A percentile compares a stretch with the other conserved stretches of the same genome.
phyloP scores from a whole-genome alignment of 2,329 filamentous ascomycete genomes.

The Sarocladium strictum region DNA sequence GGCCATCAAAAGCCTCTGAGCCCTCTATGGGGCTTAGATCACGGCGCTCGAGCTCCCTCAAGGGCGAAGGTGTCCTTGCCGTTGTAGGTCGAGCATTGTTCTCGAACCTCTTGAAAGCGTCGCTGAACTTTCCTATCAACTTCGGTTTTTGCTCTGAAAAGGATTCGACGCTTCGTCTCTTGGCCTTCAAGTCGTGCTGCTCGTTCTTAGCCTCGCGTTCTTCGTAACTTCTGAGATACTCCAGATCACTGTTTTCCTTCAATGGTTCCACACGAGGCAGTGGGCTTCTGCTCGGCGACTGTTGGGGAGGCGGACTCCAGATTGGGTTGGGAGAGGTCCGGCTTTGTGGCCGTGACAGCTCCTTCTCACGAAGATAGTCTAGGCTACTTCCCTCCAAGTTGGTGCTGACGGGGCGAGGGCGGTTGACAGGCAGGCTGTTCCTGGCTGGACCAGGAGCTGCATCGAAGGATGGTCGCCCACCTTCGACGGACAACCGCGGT shows the following conservation, averaged over 20 bases:
- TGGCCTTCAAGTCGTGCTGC: constrained; percentile 46
- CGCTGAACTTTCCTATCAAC: constrained; percentile 82
- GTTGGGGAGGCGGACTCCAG: constrained; percentile 19
- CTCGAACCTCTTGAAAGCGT: constrained; percentile 91
- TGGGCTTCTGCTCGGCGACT: constrained; percentile 37
- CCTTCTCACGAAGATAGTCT: constrained; percentile 75
- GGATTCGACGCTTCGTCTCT: constrained; percentile 62
- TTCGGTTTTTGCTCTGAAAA: constrained; percentile 68
- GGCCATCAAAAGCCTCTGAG: constrained; percentile 58
- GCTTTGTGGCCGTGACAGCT: constrained; percentile 42
- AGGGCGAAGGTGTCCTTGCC: constrained; percentile 42
- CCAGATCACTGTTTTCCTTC: constrained; percentile 62
- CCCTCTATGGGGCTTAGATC: constrained; percentile 66
- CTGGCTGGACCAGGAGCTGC: background rate
- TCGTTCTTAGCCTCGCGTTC: constrained; percentile 47
- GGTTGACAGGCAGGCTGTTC: constrained; percentile 20
- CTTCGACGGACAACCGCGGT: background rate
- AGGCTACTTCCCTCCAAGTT: constrained; percentile 71
- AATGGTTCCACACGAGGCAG: constrained; percentile 17
- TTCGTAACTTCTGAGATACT: constrained; percentile 76
- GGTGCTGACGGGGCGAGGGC: constrained; percentile 71
- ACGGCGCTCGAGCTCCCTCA: constrained; percentile 41
- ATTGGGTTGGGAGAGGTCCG: constrained; percentile 12
- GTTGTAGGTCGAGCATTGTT: constrained; percentile 31
- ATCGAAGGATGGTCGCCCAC: background rate